A percentile compares a stretch with the other conserved stretches of the same genome.
phyloP scores from a whole-genome alignment of 83 land plant genomes.

The Picea abies region DNA sequence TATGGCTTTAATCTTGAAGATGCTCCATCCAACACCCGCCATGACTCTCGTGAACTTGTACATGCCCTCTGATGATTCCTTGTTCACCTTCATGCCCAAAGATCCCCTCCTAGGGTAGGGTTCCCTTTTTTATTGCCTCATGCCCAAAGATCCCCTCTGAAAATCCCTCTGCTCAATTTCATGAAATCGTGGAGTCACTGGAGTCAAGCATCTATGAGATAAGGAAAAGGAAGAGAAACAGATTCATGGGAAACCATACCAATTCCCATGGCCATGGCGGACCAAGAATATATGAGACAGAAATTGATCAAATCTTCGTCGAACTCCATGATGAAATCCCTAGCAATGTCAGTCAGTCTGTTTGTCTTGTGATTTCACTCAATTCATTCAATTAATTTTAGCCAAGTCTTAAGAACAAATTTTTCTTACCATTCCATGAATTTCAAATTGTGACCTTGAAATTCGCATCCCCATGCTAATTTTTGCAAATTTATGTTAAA shows the following conservation, averaged over 20 bases:
- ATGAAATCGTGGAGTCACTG: neutral
- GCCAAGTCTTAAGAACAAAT: too few species aligned
- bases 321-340: conserved; percentile 6
- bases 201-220: neutral
- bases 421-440: too few species aligned
- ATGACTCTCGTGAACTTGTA: neutral
- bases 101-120: neutral
- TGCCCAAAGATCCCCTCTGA: neutral
- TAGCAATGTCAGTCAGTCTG: neutral
- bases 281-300: conserved; percentile 4
- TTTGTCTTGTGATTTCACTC: too few species aligned
- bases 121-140: neutral
- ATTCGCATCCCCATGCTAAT: too few species aligned
- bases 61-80: neutral
- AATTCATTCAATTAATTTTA: too few species aligned
- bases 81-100: neutral
- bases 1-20: neutral
- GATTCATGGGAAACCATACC: neutral
- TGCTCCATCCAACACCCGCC: conserved; percentile 6
- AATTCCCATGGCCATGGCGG: neutral
- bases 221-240: neutral
- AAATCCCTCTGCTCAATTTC: neutral
- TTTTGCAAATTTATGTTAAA: too few species aligned
- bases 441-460: too few species aligned
- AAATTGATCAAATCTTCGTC: neutral